Percentiles rank a stretch among this genome's conserved stretches.
Evolutionary conservation across 768 basidiomycete species (phyloP).

Genomic region (Mycena rosella): DNA sequence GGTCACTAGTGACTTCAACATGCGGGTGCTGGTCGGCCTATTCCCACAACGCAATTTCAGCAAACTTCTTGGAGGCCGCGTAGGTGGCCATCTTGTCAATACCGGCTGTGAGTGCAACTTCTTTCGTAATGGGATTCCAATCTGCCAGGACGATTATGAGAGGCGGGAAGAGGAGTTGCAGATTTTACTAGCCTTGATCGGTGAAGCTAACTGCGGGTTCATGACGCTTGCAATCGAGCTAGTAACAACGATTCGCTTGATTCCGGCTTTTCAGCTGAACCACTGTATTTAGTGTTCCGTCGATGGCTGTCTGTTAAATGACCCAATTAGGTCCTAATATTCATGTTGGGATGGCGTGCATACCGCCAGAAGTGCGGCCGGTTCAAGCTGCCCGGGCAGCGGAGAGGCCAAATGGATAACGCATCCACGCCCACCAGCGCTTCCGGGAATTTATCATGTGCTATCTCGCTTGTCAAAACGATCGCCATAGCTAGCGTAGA

Average conservation of each 20-base stretch:
- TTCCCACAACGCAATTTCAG: no score
- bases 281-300: constrained; percentile 53
- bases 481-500: constrained; percentile 28
- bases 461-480: not conserved
- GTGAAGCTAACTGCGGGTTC: constrained; percentile 37
- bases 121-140: not conserved
- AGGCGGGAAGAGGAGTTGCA: no score
- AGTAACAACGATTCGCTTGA: constrained; percentile 48
- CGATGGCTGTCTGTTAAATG: constrained; percentile 44
- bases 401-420: no score
- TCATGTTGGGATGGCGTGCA: not conserved
- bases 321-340: not conserved
- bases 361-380: not conserved
- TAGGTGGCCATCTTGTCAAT: no score
- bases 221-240: constrained; percentile 45
- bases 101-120: not conserved
- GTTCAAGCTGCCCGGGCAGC: no score
- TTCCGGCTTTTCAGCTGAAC: constrained; percentile 48
- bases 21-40: no score
- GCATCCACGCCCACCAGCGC: no score
- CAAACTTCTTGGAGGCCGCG: no score
- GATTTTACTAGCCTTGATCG: no score
- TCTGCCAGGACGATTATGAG: no score
- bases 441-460: no score
- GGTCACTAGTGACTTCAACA: constrained; percentile 31